Evolutionary conservation across 495 filamentous ascomycete species (phyloP), one percentile per base, ranked within the genome.

Genomic region (Penicillium fimorum): DNA sequence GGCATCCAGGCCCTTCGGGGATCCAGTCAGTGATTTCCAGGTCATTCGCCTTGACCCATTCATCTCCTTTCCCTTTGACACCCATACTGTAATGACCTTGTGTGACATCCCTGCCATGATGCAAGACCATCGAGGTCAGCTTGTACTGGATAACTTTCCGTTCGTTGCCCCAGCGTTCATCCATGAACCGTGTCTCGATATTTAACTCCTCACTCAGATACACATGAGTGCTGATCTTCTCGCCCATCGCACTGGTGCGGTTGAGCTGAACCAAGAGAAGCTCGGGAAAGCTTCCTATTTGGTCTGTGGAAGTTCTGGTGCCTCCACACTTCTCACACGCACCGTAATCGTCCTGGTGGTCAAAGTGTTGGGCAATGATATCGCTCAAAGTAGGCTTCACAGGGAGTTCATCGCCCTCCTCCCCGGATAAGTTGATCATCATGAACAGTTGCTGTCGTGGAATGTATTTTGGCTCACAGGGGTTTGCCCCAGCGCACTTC

Each of bases 41-140:
- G 41, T 76, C 71, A 55, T 76, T 43, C 15, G 70, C 27, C 5
- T 50, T 11, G 7, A 48, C 53, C 76, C 76, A 77, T 15, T 25
- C 27, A 1, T 42, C 57, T 20, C 44, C 50, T 8, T 58, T 60
- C 8, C 56, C 55, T 50, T 64, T 72, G 24, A 69, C 64, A 25
- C 50, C 58, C 32, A 55, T 50, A 5, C 30, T 61, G 47, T 76
- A 76, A 47, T 77, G 72, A 4, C 72, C 77, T 0, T n/a, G 0
- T 0, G 52, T 9, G 2, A 49, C 52, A 2, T 10, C 30, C 0
- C 11, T 1, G 15, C 65, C 70, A 0, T 25, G 4, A 52, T 77
- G 74, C 30, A 70, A 58, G 9, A 72, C 56, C 33, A 72, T 56
- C 3, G 59, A 50, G 27, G 60, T 65, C 13, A 74, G 58, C 37